Evolutionary conservation across 1,284 basidiomycete species (phyloP).

Genomic region (Cryptococcus depauperatus): DNA sequence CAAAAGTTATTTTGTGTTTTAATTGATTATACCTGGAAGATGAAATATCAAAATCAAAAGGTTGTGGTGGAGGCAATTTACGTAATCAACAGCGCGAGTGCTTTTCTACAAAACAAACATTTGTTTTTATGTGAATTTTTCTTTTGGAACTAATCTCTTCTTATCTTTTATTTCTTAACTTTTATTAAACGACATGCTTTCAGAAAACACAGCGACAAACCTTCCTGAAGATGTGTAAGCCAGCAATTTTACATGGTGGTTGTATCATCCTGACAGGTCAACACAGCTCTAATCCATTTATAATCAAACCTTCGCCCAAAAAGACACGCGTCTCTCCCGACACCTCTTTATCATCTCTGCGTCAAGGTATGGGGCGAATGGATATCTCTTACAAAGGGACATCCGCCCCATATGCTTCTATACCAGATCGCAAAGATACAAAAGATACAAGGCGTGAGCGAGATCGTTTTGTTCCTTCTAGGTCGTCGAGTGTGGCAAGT

Average conservation of each 20-base stretch:
- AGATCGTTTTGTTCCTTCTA: conserved; percentile 44
- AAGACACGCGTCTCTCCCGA: conserved; percentile 6
- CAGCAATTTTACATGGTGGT: no score
- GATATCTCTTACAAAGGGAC: conserved; percentile 27
- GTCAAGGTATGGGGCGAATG: conserved; percentile 39
- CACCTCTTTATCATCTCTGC: conserved; percentile 18
- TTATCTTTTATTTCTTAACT: no score
- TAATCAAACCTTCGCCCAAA: conserved; percentile 14
- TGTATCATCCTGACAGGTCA: no score
- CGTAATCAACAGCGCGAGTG: conserved; percentile 12
- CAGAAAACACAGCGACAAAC: no score
- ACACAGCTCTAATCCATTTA: conserved; percentile 32
- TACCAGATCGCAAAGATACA: conserved; percentile 11
- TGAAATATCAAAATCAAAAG: no score
- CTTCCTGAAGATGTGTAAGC: no score
- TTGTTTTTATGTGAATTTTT: background rate
- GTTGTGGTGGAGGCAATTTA: no score
- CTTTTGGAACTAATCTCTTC: no score
- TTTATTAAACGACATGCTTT: no score
- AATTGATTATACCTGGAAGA: no score
- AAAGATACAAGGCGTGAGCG: conserved; percentile 21
- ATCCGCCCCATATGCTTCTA: conserved; percentile 13
- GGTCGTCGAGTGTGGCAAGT: conserved; percentile 26
- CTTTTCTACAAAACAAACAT: conserved; percentile 7
- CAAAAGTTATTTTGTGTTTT: no score